A percentile compares a stretch with the other conserved stretches of the same genome.
These are phyloP conservation scores for Solanum chiquidenum DNA, from an alignment of 257 asterid species.

Conservation along the genomic window DNA sequence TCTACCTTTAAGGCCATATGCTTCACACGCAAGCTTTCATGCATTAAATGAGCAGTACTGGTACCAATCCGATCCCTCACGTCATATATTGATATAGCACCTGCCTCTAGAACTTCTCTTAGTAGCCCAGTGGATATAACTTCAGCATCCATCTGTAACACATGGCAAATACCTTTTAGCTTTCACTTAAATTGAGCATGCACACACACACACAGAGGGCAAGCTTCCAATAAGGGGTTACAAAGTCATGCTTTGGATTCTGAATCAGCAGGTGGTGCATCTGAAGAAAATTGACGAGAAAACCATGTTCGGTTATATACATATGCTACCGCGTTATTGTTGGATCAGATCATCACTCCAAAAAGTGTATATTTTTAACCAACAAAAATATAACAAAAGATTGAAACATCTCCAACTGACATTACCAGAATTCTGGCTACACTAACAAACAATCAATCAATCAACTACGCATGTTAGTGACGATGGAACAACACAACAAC, in stretches of 20 bases:
- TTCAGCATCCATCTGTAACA: constrained; percentile 84
- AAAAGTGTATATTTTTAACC: not conserved
- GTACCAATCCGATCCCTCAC: constrained; percentile 56
- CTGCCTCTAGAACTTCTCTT: constrained; percentile 54
- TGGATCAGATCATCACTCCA: not conserved
- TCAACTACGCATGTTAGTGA: not conserved
- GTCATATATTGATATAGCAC: constrained; percentile 48
- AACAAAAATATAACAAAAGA: not conserved
- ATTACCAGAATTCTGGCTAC: not conserved
- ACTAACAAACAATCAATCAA: not conserved
- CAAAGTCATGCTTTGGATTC: not conserved
- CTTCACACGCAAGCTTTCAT: constrained; percentile 69
- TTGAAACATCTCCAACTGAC: not conserved
- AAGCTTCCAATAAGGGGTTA: not conserved
- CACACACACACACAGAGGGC: not conserved
- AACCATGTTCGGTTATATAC: not conserved
- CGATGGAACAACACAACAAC: not conserved
- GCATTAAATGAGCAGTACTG: constrained; percentile 69
- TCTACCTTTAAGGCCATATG: constrained; percentile 59
- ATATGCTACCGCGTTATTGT: not conserved
- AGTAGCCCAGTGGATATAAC: constrained; percentile 80
- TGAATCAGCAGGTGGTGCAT: not conserved
- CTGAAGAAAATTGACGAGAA: not conserved
- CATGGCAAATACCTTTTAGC: not conserved
- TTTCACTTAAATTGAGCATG: not conserved